Evolutionary conservation across 345 rosid species (phyloP), one percentile per base, ranked within the genome.

Genomic region (Arabidopsis arenosa): DNA sequence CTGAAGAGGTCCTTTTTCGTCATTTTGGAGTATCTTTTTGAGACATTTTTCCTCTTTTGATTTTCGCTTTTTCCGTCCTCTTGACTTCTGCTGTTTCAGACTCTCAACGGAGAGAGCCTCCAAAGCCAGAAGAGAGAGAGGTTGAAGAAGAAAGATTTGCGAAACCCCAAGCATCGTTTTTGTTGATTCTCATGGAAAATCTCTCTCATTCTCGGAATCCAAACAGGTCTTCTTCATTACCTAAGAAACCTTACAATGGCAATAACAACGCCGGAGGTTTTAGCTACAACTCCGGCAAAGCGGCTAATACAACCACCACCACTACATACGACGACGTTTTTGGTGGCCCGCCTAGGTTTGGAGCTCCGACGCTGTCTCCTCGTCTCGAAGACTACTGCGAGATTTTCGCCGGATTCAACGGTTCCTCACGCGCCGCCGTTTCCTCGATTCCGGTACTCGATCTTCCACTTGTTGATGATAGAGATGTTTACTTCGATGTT

Each of bases 391-490:
- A 94, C 81, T 94, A 90, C 63, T 70, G 72, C 62, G 96, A 91
- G 83, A 91, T 91, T 52, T 94, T 94, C 85, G 84, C 90, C 15
- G 86, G 89, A 2, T 91, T 90, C 45, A 92, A 84, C 80, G 77
- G 74, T 58, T 84, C 91, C n/a, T 79, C 92, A 66, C 90, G 89
- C 83, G 85, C 87, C 74, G 74, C 78, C 33, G 74, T 78, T 5
- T 70, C 92, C n/a, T 90, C 96, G 70, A 86, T 94, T 74, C 98
- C 97, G 11, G 91, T 94, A 63, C 90, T 94, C 45, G 94, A 92
- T 90, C 97, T 94, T 71, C 96, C 96, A 0, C 36, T 75, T 41
- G 83, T 79, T 0, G 88, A 81, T 18, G 82, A 63, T 1, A 82
- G 73, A 21, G 91, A 84, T 55, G 84, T 73, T 7, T 86, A 68